Evolutionary conservation across 331 rosid species (phyloP), one percentile per base, ranked within the genome.

Genomic region (Rosa hybrid): DNA sequence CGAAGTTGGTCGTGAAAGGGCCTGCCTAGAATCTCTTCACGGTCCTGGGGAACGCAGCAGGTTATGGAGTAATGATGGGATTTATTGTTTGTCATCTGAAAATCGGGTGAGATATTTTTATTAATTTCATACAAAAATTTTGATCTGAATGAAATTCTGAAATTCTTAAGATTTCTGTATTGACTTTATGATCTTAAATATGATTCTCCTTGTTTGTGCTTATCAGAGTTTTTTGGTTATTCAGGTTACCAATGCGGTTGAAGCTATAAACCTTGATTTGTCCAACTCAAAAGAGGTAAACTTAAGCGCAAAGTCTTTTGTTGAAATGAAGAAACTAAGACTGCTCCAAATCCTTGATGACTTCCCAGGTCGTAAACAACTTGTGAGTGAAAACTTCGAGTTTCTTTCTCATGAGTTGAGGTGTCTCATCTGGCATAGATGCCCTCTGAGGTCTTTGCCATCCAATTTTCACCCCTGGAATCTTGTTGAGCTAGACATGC

Each of bases 401-500:
- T 34, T 65, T 65, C 6, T 65, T 14, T 65, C 71, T 67, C 71
- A 38, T 38, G 45, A 49, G 1, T 27, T 72, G 60, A 49, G 76
- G 44, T 46, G 60, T 8, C n/a, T 71, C 21, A 0, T 71, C 59
- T 72, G 76, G 76, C 45, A 2, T 27, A 0, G 4, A n/a, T 72
- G 4, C 17, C 76, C 76, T 0, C 0, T 49, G 0, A 27, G 27
- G 46, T 72, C 46, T 49, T 72, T 50, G 23, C 45, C 76, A 25
- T 50, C 46, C 14, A 27, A 27, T 30, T 27, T 27, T 48, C 6
- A 49, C 14, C 63, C 59, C 6, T 20, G 12, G 68, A 38, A 72
- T 25, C 30, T 72, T 4, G 77, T 72, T 7, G 8, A 27, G 8
- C 77, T 72, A 51, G 63, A 50, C 63, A 25, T 72, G 77, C 77